Evolutionary conservation across 2,329 filamentous ascomycete species (phyloP).

Genomic region (Cryphonectria japonica): DNA sequence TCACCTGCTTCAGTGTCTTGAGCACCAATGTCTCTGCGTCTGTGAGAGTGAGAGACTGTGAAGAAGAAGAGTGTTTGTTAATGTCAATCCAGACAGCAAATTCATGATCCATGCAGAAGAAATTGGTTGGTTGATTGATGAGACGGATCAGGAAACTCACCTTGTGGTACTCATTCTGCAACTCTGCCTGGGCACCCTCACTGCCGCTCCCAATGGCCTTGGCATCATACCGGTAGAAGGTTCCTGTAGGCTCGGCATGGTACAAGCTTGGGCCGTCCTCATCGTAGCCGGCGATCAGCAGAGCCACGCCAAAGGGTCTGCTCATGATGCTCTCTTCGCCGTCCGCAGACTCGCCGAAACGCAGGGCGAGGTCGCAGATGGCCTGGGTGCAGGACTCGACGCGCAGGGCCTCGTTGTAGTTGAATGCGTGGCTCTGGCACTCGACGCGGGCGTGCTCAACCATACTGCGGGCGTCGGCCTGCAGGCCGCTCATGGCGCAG

Average conservation of each 20-base stretch:
- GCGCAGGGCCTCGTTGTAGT: constrained; percentile 93
- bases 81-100: neutral
- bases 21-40: constrained; percentile 95
- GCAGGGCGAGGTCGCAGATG: constrained; percentile 93
- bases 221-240: constrained; percentile 98
- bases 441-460: constrained; percentile 98
- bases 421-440: constrained; percentile 95
- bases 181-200: constrained; percentile 94
- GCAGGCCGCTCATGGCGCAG: constrained; percentile 96
- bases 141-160: constrained; percentile 41
- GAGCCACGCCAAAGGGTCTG: constrained; percentile 91
- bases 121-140: neutral
- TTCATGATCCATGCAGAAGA: neutral
- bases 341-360: constrained; percentile 96
- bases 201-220: constrained; percentile 98
- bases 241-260: constrained; percentile 96
- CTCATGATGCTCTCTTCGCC: constrained; percentile 99
- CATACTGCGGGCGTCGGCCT: constrained; percentile 97
- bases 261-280: constrained; percentile 97
- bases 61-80: neutral
- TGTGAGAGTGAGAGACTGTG: constrained; percentile 79
- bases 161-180: constrained; percentile 99
- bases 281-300: constrained; percentile 95
- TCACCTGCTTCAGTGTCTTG: constrained; percentile 99
- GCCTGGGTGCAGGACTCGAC: constrained; percentile 99